Evolutionary conservation across 805 yeast species (phyloP), one percentile per base, ranked within the genome.

Genomic region (Pichia deserticola): DNA sequence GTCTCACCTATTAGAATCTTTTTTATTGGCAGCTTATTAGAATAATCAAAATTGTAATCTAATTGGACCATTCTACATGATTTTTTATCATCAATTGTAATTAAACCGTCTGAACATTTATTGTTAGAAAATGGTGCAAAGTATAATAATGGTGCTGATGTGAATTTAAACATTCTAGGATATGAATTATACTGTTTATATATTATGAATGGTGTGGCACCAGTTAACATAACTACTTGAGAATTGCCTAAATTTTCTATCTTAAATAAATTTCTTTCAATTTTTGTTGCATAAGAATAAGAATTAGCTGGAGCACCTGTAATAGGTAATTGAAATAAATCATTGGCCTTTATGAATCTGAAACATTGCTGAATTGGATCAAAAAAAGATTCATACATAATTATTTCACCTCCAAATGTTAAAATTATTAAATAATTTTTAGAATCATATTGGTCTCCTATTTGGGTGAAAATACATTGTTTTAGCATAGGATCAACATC

Each of bases 231-330:
- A 1, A 88, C 75, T 15, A 80, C 73, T 0, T 81, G 74, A 51
- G 74, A 72, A 0, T 82, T 86, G 54, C 77, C 77, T 43, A 81
- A 69, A 51, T 79, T 74, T 5, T 78, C 74, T 53, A 85, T 67
- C 61, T 81, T 74, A 49, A 79, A 77, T 66, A 83, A 68, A 51
- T 79, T 77, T 64, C 93, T 75, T 63, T 86, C 95, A 42, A 85
- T 75, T 5, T 73, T 73, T 0, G 84, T 84, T 40, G 87, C 87
- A 51, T 77, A 73, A 1, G 86, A 74, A 58, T 81, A 84, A 1
- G 90, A 85, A 63, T 85, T 85, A 49, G 80, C 84, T 1, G 93
- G 92, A 0, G 92, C 93, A 49, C 95, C 95, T 1, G 88, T 80
- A 10, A 84, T 73, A 5, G 73, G 64, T 25, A 72, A 54, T 56